Evolutionary conservation across 2,329 filamentous ascomycete genomes (phyloP).

Genomic region (Diaporthe ampelina): DNA sequence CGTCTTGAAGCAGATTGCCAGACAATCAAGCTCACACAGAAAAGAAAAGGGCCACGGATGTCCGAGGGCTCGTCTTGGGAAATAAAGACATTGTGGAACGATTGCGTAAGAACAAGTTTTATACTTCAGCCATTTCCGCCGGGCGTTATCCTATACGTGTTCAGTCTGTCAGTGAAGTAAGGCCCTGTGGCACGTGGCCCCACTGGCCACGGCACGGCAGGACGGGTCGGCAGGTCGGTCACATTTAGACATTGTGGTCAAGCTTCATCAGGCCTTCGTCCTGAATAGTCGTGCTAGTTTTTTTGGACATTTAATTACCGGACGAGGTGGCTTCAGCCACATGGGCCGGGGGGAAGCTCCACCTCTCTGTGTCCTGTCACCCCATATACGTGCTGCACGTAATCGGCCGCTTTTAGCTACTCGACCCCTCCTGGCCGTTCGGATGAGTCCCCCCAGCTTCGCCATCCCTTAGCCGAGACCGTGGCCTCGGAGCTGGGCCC

Average conservation of each 20-base stretch:
- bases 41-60: not conserved
- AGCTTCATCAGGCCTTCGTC: not conserved
- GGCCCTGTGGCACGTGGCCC: not conserved
- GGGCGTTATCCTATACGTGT: not conserved
- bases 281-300: not conserved
- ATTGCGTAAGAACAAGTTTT: not conserved
- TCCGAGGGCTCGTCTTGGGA: not conserved
- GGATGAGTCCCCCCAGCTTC: conserved; percentile 6
- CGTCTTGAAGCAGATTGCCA: not conserved
- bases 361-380: not conserved
- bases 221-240: too few species aligned
- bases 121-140: not conserved
- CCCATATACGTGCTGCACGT: conserved; percentile 19
- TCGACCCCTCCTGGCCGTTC: conserved; percentile 1
- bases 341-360: not conserved
- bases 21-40: not conserved
- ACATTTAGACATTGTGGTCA: not conserved
- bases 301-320: conserved; percentile 3
- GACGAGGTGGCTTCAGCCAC: conserved; percentile 21
- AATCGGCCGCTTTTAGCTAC: conserved; percentile 17
- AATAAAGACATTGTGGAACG: not conserved
- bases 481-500: conserved; percentile 23
- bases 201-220: not conserved
- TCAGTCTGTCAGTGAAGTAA: not conserved
- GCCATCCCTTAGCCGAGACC: conserved; percentile 22